Evolutionary conservation across 257 asterid species (phyloP).

Genomic region (Echium plantagineum): DNA sequence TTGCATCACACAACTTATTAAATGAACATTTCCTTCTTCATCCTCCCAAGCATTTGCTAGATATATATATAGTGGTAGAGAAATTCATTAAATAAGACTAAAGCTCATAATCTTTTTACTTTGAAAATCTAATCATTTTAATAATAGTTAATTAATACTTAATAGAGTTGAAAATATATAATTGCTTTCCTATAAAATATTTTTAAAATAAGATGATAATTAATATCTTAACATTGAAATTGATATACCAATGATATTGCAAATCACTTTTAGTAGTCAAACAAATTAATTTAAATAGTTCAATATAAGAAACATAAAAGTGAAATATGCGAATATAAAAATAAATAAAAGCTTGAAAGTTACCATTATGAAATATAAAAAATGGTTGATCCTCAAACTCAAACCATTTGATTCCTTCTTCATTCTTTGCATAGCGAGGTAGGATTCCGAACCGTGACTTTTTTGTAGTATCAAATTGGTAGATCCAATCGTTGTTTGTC

Average conservation of each 20-base stretch:
- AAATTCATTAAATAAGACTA: background rate
- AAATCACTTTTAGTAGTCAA: too few species aligned
- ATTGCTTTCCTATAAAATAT: too few species aligned
- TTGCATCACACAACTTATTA: slow-evolving; percentile 66
- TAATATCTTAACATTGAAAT: too few species aligned
- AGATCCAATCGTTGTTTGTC: slow-evolving; percentile 48
- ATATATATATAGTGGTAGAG: slow-evolving; percentile 3
- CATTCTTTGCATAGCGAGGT: slow-evolving; percentile 80
- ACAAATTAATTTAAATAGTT: too few species aligned
- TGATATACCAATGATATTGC: too few species aligned
- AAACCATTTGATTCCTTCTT: slow-evolving; percentile 72
- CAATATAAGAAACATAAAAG: too few species aligned
- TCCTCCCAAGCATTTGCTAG: slow-evolving; percentile 99
- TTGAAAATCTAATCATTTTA: too few species aligned
- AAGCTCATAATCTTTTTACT: background rate
- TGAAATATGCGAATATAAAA: background rate
- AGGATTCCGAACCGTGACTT: slow-evolving; percentile 94
- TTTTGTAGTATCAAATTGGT: slow-evolving; percentile 60
- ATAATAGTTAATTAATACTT: too few species aligned
- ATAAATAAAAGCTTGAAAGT: slow-evolving; percentile 1
- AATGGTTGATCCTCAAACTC: slow-evolving; percentile 83
- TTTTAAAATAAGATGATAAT: too few species aligned
- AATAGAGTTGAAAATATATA: too few species aligned
- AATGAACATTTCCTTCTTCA: slow-evolving; percentile 82
- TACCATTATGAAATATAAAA: slow-evolving; percentile 81